These are phyloP conservation scores for Draba incana DNA, from an alignment of 345 rosid genomes.

Conservation along the genomic window DNA sequence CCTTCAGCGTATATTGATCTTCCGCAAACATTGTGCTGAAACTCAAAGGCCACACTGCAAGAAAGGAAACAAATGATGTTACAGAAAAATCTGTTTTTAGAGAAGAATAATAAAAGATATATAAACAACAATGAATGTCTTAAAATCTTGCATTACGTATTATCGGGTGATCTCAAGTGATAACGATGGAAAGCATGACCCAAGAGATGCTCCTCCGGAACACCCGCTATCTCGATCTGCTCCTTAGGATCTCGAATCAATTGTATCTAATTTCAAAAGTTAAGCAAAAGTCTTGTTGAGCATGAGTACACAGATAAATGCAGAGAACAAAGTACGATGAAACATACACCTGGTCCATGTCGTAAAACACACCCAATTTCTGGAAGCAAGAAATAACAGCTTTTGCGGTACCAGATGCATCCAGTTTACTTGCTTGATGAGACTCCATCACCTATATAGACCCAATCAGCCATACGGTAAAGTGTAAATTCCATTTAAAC, in stretches of 20 bases:
- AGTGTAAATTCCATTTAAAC: not conserved
- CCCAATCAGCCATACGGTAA: not conserved
- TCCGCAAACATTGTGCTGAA: slow-evolving; percentile 96
- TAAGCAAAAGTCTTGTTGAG: slow-evolving; percentile 1
- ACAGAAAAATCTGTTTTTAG: not conserved
- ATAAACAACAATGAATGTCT: not conserved
- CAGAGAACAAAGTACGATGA: not conserved
- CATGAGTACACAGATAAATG: slow-evolving; percentile 2
- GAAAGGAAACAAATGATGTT: slow-evolving; percentile 1
- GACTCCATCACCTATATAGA: slow-evolving; percentile 80
- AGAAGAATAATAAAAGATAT: slow-evolving; percentile 10
- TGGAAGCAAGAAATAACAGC: slow-evolving; percentile 88
- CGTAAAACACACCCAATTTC: slow-evolving; percentile 80
- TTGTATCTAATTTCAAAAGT: slow-evolving; percentile 56
- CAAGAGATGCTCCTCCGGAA: slow-evolving; percentile 70
- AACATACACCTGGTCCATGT: slow-evolving; percentile 62
- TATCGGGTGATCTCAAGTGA: slow-evolving; percentile 82
- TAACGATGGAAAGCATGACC: slow-evolving; percentile 95
- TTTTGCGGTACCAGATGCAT: slow-evolving; percentile 92
- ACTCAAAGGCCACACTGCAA: slow-evolving; percentile 88
- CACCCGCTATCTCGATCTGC: slow-evolving; percentile 82
- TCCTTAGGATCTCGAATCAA: slow-evolving; percentile 76
- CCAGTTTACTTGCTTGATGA: slow-evolving; percentile 86
- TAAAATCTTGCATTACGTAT: slow-evolving; percentile 56
- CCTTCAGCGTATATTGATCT: slow-evolving; percentile 93